Evolutionary conservation across 495 filamentous ascomycete genomes (phyloP), one percentile per base, ranked within the genome.

Genomic region (Achaetomiella virescens): DNA sequence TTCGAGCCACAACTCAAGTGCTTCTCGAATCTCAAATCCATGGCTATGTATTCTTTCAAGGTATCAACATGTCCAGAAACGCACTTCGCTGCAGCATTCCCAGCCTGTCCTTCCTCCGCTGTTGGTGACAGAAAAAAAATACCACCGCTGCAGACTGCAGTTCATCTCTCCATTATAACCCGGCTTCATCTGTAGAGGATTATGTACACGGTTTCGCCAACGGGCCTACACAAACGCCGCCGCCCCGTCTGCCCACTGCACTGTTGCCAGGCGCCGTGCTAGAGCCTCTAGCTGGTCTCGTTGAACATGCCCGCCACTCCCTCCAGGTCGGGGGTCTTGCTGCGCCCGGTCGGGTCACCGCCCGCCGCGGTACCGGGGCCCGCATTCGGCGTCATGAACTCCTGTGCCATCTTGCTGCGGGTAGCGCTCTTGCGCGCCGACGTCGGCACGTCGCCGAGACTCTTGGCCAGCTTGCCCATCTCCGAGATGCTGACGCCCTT

Each of bases 401-500:
- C 72, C 65, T 82, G 76, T 2, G 75, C 75, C 78, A 82, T 79
- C 67, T 78, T 81, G 53, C 73, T 81, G 20, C 79, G 64, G 5
- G 57, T 53, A 27, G 72, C 59, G 54, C 71, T 69, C 53, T 70
- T 76, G 41, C 41, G n/a, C 29, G 57, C 41, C 51, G 41, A 40
- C 41, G 38, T 37, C n/a, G 49, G 31, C 14, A 20, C 21, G 24
- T 53, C 29, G 40, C 65, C 68, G 8, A 67, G 54, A 46, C 69
- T 72, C 64, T 78, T 79, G 31, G 51, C 72, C 15, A 97, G 81
- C 70, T 90, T 92, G 36, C 93, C 93, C 75, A 91, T 86, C 70
- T 97, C 93, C 18, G 90, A 86, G 52, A 99, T 88, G 58, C 90
- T 91, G 4, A 96, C 83, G 3, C 93, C 91, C 46, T 95, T 83